Evolutionary conservation across 768 basidiomycete species (phyloP), one percentile per base, ranked within the genome.

Genomic region (Amanita pseudoporphyria): DNA sequence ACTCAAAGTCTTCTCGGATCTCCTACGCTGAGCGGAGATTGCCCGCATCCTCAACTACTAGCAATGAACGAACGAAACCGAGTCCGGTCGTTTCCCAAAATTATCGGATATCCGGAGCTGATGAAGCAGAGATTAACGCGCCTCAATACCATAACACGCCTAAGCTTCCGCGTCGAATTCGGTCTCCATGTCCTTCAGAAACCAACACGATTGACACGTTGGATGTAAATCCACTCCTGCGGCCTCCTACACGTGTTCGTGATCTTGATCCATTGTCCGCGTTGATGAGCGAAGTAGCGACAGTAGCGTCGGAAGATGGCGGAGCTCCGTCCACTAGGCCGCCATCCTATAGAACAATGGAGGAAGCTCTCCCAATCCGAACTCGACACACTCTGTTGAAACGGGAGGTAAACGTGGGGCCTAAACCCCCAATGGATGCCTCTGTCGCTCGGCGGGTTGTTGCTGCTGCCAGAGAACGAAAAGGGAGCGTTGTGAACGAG

Each of bases 401-500:
- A 13, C 26, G 21, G 9, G 31, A 28, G 21, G 33, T 43, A 16
- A 10, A 16, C 13, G 22, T 50, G 14, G 43, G 18, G 21, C 32
- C 46, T 9, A 49, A 24, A 24, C 36, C 41, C 9, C 46, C 54
- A 30, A 19, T 54, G 7, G 54, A 56, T 37, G 55, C 60, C 22
- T 55, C 60, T 0, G 54, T 56, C 36, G 68, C 65, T 33, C 63
- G 64, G 21, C 57, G 57, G 46, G 58, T 54, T 12, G 51, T 69
- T 21, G 59, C 62, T 5, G 54, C 57, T 33, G 63, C 63, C 40
- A 62, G 71, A 42, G 72, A 69, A 53, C 70, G 71, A 22, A 73
- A 66, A 55, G 72, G 69, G 10, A 77, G 69, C 54, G 66, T 71
- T n/a, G 63, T 80, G 16, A 80, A 84, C 56, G 78, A 84, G 58